Conservation (phyloP, 192 early-diverging fungal species). For the Linnemannia exigua region DNA sequence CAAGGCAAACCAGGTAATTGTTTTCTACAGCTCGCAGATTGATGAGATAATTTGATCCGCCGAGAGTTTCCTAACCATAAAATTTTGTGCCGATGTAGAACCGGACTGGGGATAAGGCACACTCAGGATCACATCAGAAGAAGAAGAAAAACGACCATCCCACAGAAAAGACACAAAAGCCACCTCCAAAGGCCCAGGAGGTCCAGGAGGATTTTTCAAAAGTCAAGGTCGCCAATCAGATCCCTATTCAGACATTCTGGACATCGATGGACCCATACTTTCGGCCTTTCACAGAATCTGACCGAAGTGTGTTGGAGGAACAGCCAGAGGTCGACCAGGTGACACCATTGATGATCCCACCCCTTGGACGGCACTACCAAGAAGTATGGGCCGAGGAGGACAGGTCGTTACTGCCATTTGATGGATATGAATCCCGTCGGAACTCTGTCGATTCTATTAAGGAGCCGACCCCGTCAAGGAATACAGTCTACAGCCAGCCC, state of each 20-base stretch:
- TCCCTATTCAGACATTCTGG: slow-evolving; percentile 90
- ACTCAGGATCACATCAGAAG: slow-evolving; percentile 45
- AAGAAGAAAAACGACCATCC: slow-evolving; percentile 40
- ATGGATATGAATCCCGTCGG: slow-evolving; percentile 45
- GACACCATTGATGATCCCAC: slow-evolving; percentile 84
- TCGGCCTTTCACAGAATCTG: slow-evolving; percentile 83
- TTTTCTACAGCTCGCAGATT: background rate
- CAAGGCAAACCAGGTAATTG: slow-evolving; percentile 40
- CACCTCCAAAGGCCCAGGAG: slow-evolving; percentile 42
- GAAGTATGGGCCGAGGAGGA: slow-evolving; percentile 80
- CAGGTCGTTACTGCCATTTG: slow-evolving; percentile 65
- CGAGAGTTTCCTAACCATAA: background rate
- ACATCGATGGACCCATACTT: slow-evolving; percentile 88
- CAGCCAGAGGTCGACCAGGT: slow-evolving; percentile 69
- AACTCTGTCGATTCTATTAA: slow-evolving; percentile 48
- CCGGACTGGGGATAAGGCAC: slow-evolving; percentile 42
- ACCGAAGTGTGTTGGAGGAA: slow-evolving; percentile 77
- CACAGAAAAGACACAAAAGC: slow-evolving; percentile 51
- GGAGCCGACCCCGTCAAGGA: slow-evolving; percentile 34
- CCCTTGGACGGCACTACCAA: slow-evolving; percentile 82
- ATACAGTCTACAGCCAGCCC: slow-evolving; percentile 37
- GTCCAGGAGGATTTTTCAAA: slow-evolving; percentile 74
- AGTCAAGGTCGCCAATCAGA: slow-evolving; percentile 76
- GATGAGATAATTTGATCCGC: background rate
- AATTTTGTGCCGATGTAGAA: slow-evolving; percentile 9